Conservation (phyloP, 805 yeast genomes). For the Barnettozyma californica region DNA sequence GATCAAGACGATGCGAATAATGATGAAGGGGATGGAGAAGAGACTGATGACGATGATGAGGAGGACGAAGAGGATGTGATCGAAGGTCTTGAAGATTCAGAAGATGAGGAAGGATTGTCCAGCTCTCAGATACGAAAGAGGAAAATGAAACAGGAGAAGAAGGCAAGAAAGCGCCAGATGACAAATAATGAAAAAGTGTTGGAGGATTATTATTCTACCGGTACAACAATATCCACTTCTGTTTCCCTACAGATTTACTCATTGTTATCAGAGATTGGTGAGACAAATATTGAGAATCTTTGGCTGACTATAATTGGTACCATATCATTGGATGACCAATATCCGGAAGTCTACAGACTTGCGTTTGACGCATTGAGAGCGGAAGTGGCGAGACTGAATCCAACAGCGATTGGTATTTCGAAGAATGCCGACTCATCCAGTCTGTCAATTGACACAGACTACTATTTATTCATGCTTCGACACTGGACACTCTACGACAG, state of each 20-base stretch:
- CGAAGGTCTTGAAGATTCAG: conserved; percentile 24
- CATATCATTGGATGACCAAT: conserved; percentile 66
- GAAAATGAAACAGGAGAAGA: conserved; percentile 27
- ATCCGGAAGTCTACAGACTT: conserved; percentile 69
- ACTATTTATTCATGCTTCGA: conserved; percentile 75
- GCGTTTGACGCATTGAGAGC: conserved; percentile 72
- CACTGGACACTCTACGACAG: conserved; percentile 94
- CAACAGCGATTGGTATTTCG: conserved; percentile 26
- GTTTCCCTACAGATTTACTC: conserved; percentile 78
- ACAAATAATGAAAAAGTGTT: conserved; percentile 47
- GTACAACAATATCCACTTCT: conserved; percentile 72
- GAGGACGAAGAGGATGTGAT: conserved; percentile 27
- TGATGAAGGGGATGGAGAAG: conserved; percentile 33
- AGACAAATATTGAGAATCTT: conserved; percentile 56
- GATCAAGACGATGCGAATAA: conserved; percentile 32
- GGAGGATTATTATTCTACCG: conserved; percentile 78
- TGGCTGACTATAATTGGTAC: conserved; percentile 92
- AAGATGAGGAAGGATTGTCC: conserved; percentile 24
- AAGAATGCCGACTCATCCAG: conserved; percentile 39
- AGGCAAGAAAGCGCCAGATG: conserved; percentile 38
- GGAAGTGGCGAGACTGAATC: conserved; percentile 71
- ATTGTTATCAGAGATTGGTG: conserved; percentile 74
- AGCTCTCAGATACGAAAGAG: conserved; percentile 26
- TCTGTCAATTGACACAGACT: conserved; percentile 73
- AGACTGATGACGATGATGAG: conserved; percentile 23